phyloP scores from a whole-genome alignment of 1,139 yeast species.

The Geotrichum fermentans region DNA sequence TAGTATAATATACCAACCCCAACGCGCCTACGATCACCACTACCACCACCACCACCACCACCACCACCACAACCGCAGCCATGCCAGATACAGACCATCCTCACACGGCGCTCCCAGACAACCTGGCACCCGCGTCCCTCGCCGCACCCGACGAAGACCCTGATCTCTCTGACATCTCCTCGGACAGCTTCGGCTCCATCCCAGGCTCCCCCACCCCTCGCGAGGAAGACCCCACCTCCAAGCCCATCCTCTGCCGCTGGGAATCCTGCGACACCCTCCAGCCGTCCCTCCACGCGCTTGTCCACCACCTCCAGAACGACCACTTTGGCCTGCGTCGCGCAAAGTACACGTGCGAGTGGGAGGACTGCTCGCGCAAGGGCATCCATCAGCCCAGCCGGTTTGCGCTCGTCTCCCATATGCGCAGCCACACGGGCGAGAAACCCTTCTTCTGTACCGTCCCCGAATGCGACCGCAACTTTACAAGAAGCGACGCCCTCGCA shows the following conservation, averaged over 20 bases:
- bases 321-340: constrained; percentile 41
- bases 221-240: constrained; percentile 17
- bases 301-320: constrained; percentile 38
- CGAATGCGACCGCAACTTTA: constrained; percentile 60
- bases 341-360: constrained; percentile 60
- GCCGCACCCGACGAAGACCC: constrained; percentile 11
- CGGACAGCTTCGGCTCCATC: constrained; percentile 19
- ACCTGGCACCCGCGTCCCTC: neutral
- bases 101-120: neutral
- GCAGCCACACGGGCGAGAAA: constrained; percentile 63
- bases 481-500: constrained; percentile 57
- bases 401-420: constrained; percentile 57
- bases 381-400: constrained; percentile 54
- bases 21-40: neutral
- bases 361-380: constrained; percentile 52
- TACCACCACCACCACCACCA: neutral
- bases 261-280: constrained; percentile 34
- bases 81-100: neutral
- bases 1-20: constrained; percentile 1
- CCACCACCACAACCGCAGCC: neutral
- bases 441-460: constrained; percentile 67
- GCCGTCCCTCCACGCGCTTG: constrained; percentile 37
- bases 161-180: constrained; percentile 16
- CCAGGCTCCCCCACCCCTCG: constrained; percentile 18
- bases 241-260: constrained; percentile 39